Percentiles rank a stretch among this genome's conserved stretches.
Conservation (phyloP, 345 rosid species). For the Syzygium oleosum region DNA sequence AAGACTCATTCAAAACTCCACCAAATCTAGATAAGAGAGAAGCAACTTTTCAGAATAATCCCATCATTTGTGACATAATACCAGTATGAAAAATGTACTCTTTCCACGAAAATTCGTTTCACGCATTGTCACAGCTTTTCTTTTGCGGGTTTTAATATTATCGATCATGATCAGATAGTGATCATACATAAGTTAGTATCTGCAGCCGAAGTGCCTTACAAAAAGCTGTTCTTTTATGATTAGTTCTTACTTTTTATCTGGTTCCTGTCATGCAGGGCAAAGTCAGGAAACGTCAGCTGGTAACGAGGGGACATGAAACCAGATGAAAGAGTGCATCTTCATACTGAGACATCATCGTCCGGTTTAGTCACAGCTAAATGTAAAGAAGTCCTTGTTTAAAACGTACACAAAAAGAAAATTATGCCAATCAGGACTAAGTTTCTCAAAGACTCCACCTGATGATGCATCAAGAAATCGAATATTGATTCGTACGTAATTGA, state of each 20-base stretch:
- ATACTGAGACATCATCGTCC: background rate
- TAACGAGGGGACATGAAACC: background rate
- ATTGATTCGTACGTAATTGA: too few relatives aligned
- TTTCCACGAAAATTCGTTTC: background rate
- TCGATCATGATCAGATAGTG: background rate
- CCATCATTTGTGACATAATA: background rate
- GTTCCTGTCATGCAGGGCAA: background rate
- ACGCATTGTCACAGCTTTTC: background rate
- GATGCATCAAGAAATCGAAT: background rate
- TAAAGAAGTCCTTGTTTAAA: background rate
- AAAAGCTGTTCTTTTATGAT: background rate
- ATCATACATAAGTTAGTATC: background rate
- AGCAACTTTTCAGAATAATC: background rate
- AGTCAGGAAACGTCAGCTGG: background rate
- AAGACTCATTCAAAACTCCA: constrained; percentile 9
- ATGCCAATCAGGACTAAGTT: background rate
- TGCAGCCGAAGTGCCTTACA: background rate
- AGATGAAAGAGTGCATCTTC: background rate
- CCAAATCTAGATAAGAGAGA: constrained; percentile 22
- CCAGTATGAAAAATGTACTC: background rate
- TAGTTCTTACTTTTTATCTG: background rate
- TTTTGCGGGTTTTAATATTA: background rate
- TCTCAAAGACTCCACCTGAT: background rate
- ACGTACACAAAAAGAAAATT: background rate
- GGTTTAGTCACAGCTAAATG: background rate